Evolutionary conservation across 1,284 basidiomycete genomes (phyloP).

Genomic region (Coniferiporia sulphurascens): DNA sequence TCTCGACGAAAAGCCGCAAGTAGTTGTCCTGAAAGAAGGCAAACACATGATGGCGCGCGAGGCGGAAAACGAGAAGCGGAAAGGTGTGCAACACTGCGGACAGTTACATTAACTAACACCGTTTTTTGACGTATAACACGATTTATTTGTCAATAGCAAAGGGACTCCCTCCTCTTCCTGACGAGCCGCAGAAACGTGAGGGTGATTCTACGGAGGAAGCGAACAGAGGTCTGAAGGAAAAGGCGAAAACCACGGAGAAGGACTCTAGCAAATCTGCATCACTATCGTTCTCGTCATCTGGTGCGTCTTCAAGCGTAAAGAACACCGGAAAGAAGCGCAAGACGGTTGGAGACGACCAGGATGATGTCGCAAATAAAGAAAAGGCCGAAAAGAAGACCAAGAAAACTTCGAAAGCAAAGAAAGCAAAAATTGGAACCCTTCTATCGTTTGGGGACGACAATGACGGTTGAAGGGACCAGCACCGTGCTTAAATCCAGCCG

Average conservation of each 20-base stretch:
- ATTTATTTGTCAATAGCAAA: constrained; percentile 33
- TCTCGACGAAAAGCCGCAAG: constrained; percentile 77
- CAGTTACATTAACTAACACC: neutral
- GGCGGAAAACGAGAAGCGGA: constrained; percentile 70
- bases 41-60: constrained; percentile 76
- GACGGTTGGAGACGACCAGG: constrained; percentile 26
- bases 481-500: too few relatives aligned
- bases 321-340: constrained; percentile 37
- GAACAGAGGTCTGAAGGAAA: constrained; percentile 17
- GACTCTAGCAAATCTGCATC: constrained; percentile 22
- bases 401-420: constrained; percentile 45
- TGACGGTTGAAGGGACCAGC: constrained; percentile 13
- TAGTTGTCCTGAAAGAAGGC: constrained; percentile 80
- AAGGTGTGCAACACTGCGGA: constrained; percentile 46
- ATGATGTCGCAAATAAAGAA: constrained; percentile 15
- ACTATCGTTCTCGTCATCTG: constrained; percentile 41
- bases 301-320: constrained; percentile 20
- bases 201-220: constrained; percentile 16
- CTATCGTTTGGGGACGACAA: constrained; percentile 53
- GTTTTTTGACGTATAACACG: neutral
- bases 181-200: constrained; percentile 14
- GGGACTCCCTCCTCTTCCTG: constrained; percentile 42
- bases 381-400: constrained; percentile 32
- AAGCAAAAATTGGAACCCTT: constrained; percentile 38
- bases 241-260: constrained; percentile 5